Conservation (phyloP, 2,329 filamentous ascomycete species). For the Aspergillus intermedius region DNA sequence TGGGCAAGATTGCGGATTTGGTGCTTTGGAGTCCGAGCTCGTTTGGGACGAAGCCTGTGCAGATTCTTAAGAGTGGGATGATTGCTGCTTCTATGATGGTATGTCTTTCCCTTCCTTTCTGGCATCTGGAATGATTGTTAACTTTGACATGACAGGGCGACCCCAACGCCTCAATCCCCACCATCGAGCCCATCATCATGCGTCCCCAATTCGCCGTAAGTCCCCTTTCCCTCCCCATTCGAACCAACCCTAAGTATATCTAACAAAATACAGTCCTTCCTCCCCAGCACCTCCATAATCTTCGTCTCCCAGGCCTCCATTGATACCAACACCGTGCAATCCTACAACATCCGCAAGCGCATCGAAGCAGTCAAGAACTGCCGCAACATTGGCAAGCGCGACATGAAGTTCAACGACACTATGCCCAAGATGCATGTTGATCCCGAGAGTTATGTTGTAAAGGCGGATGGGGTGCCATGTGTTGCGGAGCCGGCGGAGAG, state of each 20-base stretch:
- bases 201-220: slow-evolving; percentile 73
- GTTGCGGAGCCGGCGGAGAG: slow-evolving; percentile 63
- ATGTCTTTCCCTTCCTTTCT: slow-evolving; percentile 17
- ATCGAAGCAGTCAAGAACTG: slow-evolving; percentile 74
- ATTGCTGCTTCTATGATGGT: slow-evolving; percentile 81
- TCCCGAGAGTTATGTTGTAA: slow-evolving; percentile 79
- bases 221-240: not conserved
- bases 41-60: slow-evolving; percentile 79
- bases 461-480: slow-evolving; percentile 73
- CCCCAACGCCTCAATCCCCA: slow-evolving; percentile 78
- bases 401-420: slow-evolving; percentile 84
- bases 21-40: slow-evolving; percentile 78
- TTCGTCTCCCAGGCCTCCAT: slow-evolving; percentile 76
- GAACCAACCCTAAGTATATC: not conserved
- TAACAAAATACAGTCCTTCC: slow-evolving; percentile 42
- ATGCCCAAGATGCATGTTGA: slow-evolving; percentile 88
- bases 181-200: slow-evolving; percentile 74
- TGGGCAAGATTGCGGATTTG: slow-evolving; percentile 83
- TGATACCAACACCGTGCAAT: slow-evolving; percentile 57
- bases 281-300: slow-evolving; percentile 66
- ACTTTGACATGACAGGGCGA: slow-evolving; percentile 52
- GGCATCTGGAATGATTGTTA: not conserved
- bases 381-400: slow-evolving; percentile 66
- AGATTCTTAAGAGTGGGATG: slow-evolving; percentile 82
- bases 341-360: slow-evolving; percentile 70